phyloP scores from a whole-genome alignment of 495 filamentous ascomycete species.

The Poronia punctata region DNA sequence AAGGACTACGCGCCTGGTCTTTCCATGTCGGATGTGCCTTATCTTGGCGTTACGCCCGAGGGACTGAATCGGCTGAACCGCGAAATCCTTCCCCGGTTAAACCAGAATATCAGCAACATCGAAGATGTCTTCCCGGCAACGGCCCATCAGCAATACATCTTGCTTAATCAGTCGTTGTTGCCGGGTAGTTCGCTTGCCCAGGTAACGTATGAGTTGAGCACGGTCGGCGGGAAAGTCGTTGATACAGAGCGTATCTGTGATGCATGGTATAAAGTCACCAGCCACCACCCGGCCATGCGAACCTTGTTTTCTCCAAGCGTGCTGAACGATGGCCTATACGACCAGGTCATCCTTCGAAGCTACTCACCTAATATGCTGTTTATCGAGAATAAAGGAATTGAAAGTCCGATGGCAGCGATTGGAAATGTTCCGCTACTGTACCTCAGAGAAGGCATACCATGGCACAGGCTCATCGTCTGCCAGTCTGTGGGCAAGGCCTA shows the following conservation, averaged over 20 bases:
- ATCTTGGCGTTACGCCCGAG: slow-evolving; percentile 54
- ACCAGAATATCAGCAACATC: slow-evolving; percentile 38
- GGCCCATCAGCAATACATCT: slow-evolving; percentile 59
- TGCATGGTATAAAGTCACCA: slow-evolving; percentile 37
- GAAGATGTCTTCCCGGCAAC: slow-evolving; percentile 58
- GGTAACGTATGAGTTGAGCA: slow-evolving; percentile 52
- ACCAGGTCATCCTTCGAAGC: slow-evolving; percentile 35
- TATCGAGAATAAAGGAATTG: slow-evolving; percentile 33
- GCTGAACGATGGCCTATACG: slow-evolving; percentile 32
- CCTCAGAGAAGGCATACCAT: slow-evolving; percentile 30
- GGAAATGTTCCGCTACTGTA: slow-evolving; percentile 32
- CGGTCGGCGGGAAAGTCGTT: slow-evolving; percentile 26
- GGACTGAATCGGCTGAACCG: slow-evolving; percentile 47
- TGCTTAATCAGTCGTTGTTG: slow-evolving; percentile 52
- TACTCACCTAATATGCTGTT: slow-evolving; percentile 42
- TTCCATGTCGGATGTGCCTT: slow-evolving; percentile 56
- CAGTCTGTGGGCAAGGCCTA: slow-evolving; percentile 35
- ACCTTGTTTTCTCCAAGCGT: slow-evolving; percentile 40
- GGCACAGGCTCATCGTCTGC: slow-evolving; percentile 40
- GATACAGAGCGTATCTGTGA: slow-evolving; percentile 37
- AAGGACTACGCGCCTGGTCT: slow-evolving; percentile 40
- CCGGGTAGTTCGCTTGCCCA: slow-evolving; percentile 54
- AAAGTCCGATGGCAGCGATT: slow-evolving; percentile 35
- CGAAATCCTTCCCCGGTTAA: slow-evolving; percentile 42
- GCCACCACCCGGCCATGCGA: slow-evolving; percentile 33